These are phyloP conservation scores for Borealophlyctis nickersoniae DNA, from an alignment of 192 early-diverging fungal species.

Conservation along the genomic window DNA sequence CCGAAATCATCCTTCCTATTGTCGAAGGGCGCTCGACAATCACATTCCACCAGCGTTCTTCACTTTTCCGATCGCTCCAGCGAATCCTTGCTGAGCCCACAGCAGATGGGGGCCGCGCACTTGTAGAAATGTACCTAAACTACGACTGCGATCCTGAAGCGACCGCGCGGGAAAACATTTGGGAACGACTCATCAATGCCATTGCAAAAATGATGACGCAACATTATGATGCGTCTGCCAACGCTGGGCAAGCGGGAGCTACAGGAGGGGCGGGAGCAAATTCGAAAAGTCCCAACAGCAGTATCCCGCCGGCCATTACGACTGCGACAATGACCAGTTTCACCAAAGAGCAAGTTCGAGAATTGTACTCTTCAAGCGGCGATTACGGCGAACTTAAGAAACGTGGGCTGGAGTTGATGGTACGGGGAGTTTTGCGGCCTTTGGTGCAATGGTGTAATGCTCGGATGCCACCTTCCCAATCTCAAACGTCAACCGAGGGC, in stretches of 20 bases:
- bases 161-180: slow-evolving; percentile 73
- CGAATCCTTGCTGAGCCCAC: slow-evolving; percentile 67
- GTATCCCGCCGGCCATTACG: slow-evolving; percentile 47
- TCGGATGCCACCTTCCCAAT: background rate
- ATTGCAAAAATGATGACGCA: slow-evolving; percentile 59
- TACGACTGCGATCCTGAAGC: slow-evolving; percentile 88
- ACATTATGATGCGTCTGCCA: slow-evolving; percentile 20
- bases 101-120: slow-evolving; percentile 54
- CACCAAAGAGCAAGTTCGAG: slow-evolving; percentile 54
- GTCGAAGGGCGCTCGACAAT: slow-evolving; percentile 69
- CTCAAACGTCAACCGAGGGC: background rate
- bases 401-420: slow-evolving; percentile 51
- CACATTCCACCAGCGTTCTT: slow-evolving; percentile 67
- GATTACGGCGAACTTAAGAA: slow-evolving; percentile 52
- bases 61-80: slow-evolving; percentile 67
- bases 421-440: slow-evolving; percentile 46
- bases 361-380: slow-evolving; percentile 50
- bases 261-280: slow-evolving; percentile 5
- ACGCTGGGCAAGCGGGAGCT: background rate
- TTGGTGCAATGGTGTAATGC: slow-evolving; percentile 44
- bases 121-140: slow-evolving; percentile 93
- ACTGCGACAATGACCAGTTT: slow-evolving; percentile 46
- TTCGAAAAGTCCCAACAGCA: slow-evolving; percentile 5
- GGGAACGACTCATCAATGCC: slow-evolving; percentile 80
- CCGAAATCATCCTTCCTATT: slow-evolving; percentile 86